Conservation (phyloP, 1,284 basidiomycete genomes). For the Leucoagaricus sp. region DNA sequence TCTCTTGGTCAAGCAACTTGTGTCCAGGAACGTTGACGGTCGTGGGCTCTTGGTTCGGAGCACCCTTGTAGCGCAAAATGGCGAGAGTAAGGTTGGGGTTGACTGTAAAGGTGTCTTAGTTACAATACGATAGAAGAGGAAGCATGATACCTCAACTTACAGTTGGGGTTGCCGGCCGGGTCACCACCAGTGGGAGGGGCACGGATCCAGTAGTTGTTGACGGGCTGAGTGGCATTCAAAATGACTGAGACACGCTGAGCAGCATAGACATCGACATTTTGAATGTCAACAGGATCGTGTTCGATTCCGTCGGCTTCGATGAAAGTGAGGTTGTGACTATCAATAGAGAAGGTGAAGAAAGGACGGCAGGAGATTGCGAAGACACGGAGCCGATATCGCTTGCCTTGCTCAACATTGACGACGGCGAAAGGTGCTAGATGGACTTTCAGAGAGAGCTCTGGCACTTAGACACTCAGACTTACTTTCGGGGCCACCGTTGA, state of each 20-base stretch:
- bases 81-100: conserved; percentile 40
- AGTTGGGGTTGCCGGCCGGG: conserved; percentile 32
- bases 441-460: not conserved
- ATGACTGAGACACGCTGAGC: conserved; percentile 31
- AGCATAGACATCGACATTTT: conserved; percentile 38
- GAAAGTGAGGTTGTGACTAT: conserved; percentile 45
- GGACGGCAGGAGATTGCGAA: conserved; percentile 51
- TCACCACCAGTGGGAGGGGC: conserved; percentile 31
- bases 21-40: conserved; percentile 26
- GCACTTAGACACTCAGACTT: conserved; percentile 21
- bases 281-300: conserved; percentile 35
- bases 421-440: conserved; percentile 30
- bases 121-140: conserved; percentile 1
- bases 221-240: conserved; percentile 21
- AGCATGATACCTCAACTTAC: conserved; percentile 15
- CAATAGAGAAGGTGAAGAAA: conserved; percentile 45
- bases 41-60: conserved; percentile 37
- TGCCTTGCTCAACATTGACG: conserved; percentile 38
- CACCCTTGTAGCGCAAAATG: conserved; percentile 49
- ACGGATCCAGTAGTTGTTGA: conserved; percentile 30
- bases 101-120: conserved; percentile 24
- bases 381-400: conserved; percentile 45
- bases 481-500: conserved; percentile 27
- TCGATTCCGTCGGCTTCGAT: conserved; percentile 48
- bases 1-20: conserved; percentile 32